Percentiles rank a stretch among this genome's conserved stretches.
Evolutionary conservation across 179 eudicot species (phyloP).

Genomic region (Carnegiea gigantea): DNA sequence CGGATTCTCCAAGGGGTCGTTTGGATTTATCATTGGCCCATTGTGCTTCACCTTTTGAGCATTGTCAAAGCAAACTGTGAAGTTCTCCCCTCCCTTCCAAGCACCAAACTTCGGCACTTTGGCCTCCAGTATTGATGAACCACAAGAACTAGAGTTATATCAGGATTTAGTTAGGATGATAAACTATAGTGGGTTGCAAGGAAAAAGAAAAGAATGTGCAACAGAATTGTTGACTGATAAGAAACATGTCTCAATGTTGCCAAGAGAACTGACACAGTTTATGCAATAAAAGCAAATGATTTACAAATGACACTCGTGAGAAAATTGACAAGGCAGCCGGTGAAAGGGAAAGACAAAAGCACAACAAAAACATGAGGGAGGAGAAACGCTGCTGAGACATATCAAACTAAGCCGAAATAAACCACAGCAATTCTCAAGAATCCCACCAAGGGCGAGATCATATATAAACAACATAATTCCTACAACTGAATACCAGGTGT

Average conservation of each 20-base stretch:
- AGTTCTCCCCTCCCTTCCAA: conserved; percentile 38
- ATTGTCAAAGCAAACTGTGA: conserved; percentile 35
- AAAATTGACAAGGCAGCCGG: no score
- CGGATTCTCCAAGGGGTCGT: conserved; percentile 33
- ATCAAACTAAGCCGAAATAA: no score
- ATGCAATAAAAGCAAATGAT: no score
- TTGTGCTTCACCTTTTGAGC: conserved; percentile 31
- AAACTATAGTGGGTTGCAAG: not conserved
- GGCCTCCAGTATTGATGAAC: conserved; percentile 19
- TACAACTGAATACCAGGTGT: no score
- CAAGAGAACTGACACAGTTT: no score
- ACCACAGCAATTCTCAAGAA: no score
- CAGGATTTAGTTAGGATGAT: not conserved
- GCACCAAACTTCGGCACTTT: conserved; percentile 43
- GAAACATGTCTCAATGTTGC: not conserved
- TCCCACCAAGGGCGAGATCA: no score
- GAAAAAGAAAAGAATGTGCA: no score
- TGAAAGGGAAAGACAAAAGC: not conserved
- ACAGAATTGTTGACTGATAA: not conserved
- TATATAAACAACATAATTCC: no score
- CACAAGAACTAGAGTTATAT: not conserved
- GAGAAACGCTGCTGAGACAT: no score
- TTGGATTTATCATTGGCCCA: conserved; percentile 34
- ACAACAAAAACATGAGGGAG: not conserved
- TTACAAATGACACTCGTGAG: no score